Evolutionary conservation across 192 early-diverging fungal species (phyloP).

Genomic region (Mycoemilia scoparia): DNA sequence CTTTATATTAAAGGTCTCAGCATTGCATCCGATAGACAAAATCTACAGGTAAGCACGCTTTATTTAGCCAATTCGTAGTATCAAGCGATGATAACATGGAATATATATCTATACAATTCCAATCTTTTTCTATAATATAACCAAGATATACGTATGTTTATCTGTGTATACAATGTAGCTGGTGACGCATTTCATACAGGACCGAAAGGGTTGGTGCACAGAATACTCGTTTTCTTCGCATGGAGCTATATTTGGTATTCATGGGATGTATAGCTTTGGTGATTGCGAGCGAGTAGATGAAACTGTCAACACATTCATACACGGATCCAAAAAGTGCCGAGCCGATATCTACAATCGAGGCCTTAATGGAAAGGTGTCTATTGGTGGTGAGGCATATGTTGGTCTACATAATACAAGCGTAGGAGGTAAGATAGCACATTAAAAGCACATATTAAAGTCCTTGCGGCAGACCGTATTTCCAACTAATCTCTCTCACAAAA

Average conservation of each 20-base stretch:
- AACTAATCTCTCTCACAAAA: conserved; percentile 3
- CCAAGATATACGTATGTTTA: too few species aligned
- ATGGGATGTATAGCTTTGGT: conserved; percentile 62
- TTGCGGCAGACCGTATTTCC: conserved; percentile 7
- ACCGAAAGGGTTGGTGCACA: conserved; percentile 48
- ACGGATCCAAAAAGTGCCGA: conserved; percentile 5
- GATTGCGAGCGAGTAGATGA: conserved; percentile 10
- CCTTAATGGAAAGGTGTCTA: conserved; percentile 12
- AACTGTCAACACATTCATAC: conserved; percentile 6
- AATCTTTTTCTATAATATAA: too few species aligned
- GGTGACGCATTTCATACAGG: conserved; percentile 41
- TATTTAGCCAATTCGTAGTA: too few species aligned
- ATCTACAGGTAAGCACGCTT: conserved; percentile 19
- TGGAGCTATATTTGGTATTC: conserved; percentile 61
- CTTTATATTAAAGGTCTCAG: conserved; percentile 20
- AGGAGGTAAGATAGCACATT: too few species aligned
- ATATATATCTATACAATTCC: too few species aligned
- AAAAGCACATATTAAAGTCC: conserved; percentile 6
- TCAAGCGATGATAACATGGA: too few species aligned
- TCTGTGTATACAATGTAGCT: too few species aligned
- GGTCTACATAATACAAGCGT: conserved; percentile 69
- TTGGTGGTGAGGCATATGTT: conserved; percentile 57
- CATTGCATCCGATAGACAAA: conserved; percentile 13
- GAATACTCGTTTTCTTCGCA: conserved; percentile 60
- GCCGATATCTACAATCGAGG: conserved; percentile 2